Evolutionary conservation across 192 early-diverging fungal genomes (phyloP), one percentile per base, ranked within the genome.

Genomic region (Umbelopsis sp.): DNA sequence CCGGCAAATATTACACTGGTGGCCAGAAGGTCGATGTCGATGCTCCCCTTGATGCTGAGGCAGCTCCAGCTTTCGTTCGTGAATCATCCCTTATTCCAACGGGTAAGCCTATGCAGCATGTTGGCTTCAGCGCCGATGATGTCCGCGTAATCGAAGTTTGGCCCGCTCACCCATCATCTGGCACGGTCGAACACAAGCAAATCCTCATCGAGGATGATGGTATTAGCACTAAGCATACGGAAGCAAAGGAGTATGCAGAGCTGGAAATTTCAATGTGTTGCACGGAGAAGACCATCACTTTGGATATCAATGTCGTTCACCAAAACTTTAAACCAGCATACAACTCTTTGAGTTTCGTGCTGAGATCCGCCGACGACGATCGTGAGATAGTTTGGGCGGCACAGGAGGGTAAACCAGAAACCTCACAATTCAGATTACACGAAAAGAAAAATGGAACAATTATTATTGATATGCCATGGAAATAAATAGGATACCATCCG

Each of bases 181-280:
- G 41, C n/a, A 36, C 9, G 6, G 65, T 52, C 17, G 66, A 65
- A 65, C 56, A 65, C 5, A 71, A 74, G 21, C 69, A 62, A 26
- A 21, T 26, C 3, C 11, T 83, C 53, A 70, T 79, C 36, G 86
- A 87, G 41, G 86, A 87, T 56, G 86, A 87, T 51, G 86, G 86
- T 20, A 69, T 80, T 38, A 79, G 79, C 2, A 65, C 71, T 3
- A 69, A 78, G 41, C 79, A 77, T n/a, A 68, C 77, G 29, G 50
- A 68, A 21, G 79, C 68, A 14, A 41, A 51, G 22, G 73, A 70
- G 26, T 80, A 65, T 47, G 45, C 82, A 20, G 78, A 85, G 65
- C 65, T 84, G 47, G 71, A 70, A 11, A 21, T 82, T 11, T 72
- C 66, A 71, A 73, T 84, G 77, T 62, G 76, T 47, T 45, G 54